Base-by-base conservation (phyloP, 1,284 basidiomycete genomes). In the Cystobasidium pallidum region DNA sequence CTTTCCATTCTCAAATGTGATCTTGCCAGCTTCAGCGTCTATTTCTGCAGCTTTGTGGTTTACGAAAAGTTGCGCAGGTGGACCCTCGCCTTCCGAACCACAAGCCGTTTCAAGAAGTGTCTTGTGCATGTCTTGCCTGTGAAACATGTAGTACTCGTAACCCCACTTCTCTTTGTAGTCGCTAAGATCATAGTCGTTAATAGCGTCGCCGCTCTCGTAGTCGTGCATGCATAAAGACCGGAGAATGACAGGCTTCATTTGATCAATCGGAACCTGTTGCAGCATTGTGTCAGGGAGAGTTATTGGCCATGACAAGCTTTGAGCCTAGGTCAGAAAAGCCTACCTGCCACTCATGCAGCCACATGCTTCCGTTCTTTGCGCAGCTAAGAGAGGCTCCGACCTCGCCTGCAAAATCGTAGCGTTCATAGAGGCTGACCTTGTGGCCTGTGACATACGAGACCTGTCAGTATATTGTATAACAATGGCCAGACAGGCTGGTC, bases 1-100 rank as follows among this genome's bases (percentile, higher is more conserved):
- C 59, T 74, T 74, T 59, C 81, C 81, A 73, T 81, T 80, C 65
- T 77, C 77, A 75, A 82, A 81, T 17, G 76, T 78, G 49, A 82
- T 77, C 11, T 51, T 73, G 58, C 78, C 78, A 4, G 74, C 65
- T 19, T 80, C 79, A 62, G 74, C 76, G 75, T 81, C 79, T 73
- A 81, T 75, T 13, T 75, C 61, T 52, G 78, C 75, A 51, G 77
- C 78, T 39, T 78, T 78, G 75, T 81, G 78, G 75, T 80, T 79
- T 63, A 80, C 77, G 54, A 81, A 78, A 21, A 81, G 76, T 24
- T 64, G 64, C 8, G 64, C 73, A 0, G 78, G 77, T 43, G 76
- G 75, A 4, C 79, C 81, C 15, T 75, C 67, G 21, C 81, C 81
- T 8, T 80, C 74, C 0, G 74, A 66, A 2, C 74, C 73, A 15